phyloP scores from a whole-genome alignment of 495 filamentous ascomycete species.

The Penicillium pancosmium region DNA sequence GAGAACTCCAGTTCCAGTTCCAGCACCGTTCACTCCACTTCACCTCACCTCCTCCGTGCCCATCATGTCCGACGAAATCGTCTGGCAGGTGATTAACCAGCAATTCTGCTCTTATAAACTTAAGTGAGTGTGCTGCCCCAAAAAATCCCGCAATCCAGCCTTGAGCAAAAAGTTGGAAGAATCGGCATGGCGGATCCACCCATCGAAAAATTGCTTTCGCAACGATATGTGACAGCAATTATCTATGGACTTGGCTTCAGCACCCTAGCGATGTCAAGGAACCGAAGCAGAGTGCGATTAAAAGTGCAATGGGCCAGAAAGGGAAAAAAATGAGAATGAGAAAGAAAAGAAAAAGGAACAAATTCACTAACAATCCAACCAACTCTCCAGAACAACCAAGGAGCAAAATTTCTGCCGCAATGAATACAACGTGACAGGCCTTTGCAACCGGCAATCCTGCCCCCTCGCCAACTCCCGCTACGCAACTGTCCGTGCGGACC shows the following conservation, averaged over 20 bases:
- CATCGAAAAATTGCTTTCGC: background rate
- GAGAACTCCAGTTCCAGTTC: conserved; percentile 14
- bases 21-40: too few relatives aligned
- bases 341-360: conserved; percentile 2
- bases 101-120: conserved; percentile 97
- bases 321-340: background rate
- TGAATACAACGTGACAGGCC: conserved; percentile 92
- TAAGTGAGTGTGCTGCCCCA: conserved; percentile 61
- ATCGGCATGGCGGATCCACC: background rate
- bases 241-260: background rate
- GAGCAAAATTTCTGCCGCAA: conserved; percentile 93
- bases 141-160: background rate
- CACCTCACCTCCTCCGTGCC: conserved; percentile 23
- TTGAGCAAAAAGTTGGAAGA: background rate
- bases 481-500: conserved; percentile 85
- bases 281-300: too few relatives aligned
- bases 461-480: conserved; percentile 95
- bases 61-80: conserved; percentile 82
- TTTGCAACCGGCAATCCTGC: conserved; percentile 94
- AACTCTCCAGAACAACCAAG: conserved; percentile 71
- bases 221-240: background rate
- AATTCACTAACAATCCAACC: conserved; percentile 17
- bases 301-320: background rate
- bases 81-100: conserved; percentile 95
- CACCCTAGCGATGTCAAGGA: too few relatives aligned